phyloP scores from a whole-genome alignment of 441 rosid genomes.

The Bruguiera hainesii region DNA sequence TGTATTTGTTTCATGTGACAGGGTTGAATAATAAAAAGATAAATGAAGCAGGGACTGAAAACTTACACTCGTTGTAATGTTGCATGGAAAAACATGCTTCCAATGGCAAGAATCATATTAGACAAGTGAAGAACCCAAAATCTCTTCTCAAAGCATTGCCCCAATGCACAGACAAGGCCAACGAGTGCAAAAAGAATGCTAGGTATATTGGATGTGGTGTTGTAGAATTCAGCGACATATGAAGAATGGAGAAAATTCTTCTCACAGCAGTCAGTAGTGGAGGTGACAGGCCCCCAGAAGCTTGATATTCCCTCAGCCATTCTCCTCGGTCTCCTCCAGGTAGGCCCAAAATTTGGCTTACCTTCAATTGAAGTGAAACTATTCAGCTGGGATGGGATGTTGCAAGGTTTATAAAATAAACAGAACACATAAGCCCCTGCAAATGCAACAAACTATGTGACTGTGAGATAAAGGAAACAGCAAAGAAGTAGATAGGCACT shows the following conservation, averaged over 20 bases:
- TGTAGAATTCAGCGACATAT: conserved; percentile 77
- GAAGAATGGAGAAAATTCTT: conserved; percentile 60
- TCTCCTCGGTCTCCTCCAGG: conserved; percentile 7
- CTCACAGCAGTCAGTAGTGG: conserved; percentile 75
- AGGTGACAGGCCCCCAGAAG: conserved; percentile 94
- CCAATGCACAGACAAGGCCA: conserved; percentile 70
- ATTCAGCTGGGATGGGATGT: no score
- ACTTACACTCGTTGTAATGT: conserved; percentile 77
- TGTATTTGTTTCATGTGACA: no score
- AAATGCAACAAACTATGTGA: no score
- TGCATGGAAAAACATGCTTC: conserved; percentile 91
- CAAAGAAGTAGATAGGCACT: no score
- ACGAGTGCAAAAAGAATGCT: conserved; percentile 63
- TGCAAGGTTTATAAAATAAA: no score
- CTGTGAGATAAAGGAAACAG: no score
- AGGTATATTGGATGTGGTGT: conserved; percentile 69
- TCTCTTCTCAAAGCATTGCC: conserved; percentile 86
- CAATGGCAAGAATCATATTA: conserved; percentile 77
- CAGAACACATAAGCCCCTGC: no score
- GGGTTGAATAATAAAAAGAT: not conserved
- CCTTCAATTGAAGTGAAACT: no score
- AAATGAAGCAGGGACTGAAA: not conserved
- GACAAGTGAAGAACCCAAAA: conserved; percentile 83
- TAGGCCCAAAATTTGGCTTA: no score
- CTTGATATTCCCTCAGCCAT: conserved; percentile 75